These are phyloP conservation scores for Podospora didyma DNA, from an alignment of 495 filamentous ascomycete genomes.

Conservation along the genomic window DNA sequence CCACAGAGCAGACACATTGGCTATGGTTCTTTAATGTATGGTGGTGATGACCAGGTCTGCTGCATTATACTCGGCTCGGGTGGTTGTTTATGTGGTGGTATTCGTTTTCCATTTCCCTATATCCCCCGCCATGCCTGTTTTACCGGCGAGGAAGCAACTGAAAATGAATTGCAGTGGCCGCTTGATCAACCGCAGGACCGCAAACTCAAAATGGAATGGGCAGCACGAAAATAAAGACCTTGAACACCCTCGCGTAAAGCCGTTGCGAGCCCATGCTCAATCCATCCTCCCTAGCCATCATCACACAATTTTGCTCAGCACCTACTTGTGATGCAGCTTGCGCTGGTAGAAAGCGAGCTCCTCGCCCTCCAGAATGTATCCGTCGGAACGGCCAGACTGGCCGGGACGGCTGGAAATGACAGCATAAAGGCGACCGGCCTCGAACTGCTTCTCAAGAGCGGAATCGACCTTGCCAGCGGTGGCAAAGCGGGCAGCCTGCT, in stretches of 20 bases:
- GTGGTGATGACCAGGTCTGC: conserved; percentile 5
- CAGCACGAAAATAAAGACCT: conserved; percentile 24
- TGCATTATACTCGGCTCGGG: conserved; percentile 15
- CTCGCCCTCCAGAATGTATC: conserved; percentile 98
- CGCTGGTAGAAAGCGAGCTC: conserved; percentile 99
- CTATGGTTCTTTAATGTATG: no score
- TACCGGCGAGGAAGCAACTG: conserved; percentile 26
- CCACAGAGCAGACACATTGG: no score
- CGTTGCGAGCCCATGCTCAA: conserved; percentile 22
- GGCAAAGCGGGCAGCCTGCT: conserved; percentile 82
- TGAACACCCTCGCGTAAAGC: conserved; percentile 30
- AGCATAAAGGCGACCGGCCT: conserved; percentile 93
- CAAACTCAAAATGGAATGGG: conserved; percentile 8
- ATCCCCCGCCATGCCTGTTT: conserved; percentile 27
- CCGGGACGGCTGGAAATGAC: conserved; percentile 88
- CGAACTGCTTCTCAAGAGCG: conserved; percentile 94
- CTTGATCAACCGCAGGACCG: conserved; percentile 10
- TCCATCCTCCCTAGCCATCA: conserved; percentile 13
- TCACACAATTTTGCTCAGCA: conserved; percentile 13
- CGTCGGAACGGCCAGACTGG: conserved; percentile 93
- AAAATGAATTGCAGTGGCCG: conserved; percentile 18
- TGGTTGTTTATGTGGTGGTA: conserved; percentile 23
- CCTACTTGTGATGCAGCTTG: conserved; percentile 95
- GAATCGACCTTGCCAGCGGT: conserved; percentile 86
- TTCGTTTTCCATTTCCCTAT: conserved; percentile 33